Conservation (phyloP, 495 filamentous ascomycete genomes). For the Entonaema liquescens region DNA sequence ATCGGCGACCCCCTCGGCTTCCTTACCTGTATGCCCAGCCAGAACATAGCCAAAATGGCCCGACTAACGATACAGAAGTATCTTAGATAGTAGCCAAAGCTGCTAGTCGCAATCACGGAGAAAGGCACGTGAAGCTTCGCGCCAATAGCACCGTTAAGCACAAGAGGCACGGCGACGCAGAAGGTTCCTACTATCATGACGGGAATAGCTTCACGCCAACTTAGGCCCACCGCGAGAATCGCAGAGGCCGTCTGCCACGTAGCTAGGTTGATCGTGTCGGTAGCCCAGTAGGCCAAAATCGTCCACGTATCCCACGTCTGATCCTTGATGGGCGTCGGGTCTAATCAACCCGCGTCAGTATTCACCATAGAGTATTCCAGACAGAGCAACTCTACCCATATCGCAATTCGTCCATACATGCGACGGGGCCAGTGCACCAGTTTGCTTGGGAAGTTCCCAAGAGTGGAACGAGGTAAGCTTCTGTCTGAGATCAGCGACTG, state of each 20-base stretch:
- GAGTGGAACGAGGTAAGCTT: constrained; percentile 52
- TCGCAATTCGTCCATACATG: constrained; percentile 59
- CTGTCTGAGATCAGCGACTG: constrained; percentile 42
- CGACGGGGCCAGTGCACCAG: constrained; percentile 56
- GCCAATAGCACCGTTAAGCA: constrained; percentile 70
- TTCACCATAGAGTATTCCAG: background rate
- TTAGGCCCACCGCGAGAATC: constrained; percentile 69
- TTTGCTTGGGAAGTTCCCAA: constrained; percentile 61
- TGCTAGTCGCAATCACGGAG: constrained; percentile 70
- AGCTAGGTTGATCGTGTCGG: constrained; percentile 67
- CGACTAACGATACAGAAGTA: constrained; percentile 74
- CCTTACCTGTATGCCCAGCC: constrained; percentile 67
- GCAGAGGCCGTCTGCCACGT: constrained; percentile 70
- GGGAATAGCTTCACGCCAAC: constrained; percentile 67
- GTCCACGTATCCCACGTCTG: constrained; percentile 61
- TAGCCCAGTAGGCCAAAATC: constrained; percentile 69
- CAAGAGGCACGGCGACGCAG: constrained; percentile 69
- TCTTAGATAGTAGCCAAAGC: constrained; percentile 74
- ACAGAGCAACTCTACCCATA: constrained; percentile 41
- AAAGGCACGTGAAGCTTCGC: constrained; percentile 72
- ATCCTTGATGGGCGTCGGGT: constrained; percentile 56
- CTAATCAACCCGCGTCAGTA: constrained; percentile 39
- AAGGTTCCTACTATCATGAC: constrained; percentile 70
- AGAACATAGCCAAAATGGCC: constrained; percentile 74
- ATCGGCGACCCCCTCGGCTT: background rate